Evolutionary conservation across 2,329 filamentous ascomycete species (phyloP), one percentile per base, ranked within the genome.

Genomic region (Aspergillus japonicus): DNA sequence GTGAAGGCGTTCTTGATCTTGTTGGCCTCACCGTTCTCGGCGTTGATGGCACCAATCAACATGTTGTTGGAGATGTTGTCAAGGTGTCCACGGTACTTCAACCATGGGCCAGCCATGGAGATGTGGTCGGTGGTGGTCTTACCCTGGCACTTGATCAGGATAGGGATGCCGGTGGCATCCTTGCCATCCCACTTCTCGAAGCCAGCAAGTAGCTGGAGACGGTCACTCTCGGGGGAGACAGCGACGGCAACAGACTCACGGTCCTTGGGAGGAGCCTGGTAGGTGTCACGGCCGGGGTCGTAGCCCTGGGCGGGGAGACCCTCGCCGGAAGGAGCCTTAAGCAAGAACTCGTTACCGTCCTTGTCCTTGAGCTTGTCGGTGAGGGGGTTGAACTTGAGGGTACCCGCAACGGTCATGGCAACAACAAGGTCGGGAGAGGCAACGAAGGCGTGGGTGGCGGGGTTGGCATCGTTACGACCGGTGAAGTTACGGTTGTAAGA

Each of bases 401-500:
- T 86, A 68, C 92, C 92, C 58, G 92, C 92, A 73, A 96, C 86
- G 62, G 89, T 88, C 82, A 96, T 81, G 67, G 92, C 92, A 56
- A 96, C 91, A 48, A 96, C 92, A 63, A 96, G 82, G 75, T 96
- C 92, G 58, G 92, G 92, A 6, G 92, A 96, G 65, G 92, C 89
- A 68, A 96, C 92, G 78, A 96, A 96, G 60, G 91, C 91, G 83
- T 96, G 92, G 54, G 92, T 96, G 57, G 92, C 92, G 47, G 92
- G 92, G 85, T 96, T 98, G 68, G 91, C 92, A 70, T 96, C 93
- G 79, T 98, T 98, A 76, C 95, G 92, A 68, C 94, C 94, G 63
- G 94, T 98, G 84, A 99, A 98, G 88, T 99, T 98, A 81, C 95
- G 92, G 89, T 99, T 99, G 89, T 97, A 99, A 29, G 95, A 98